Evolutionary conservation across 345 rosid species (phyloP).

Genomic region (Gossypium mustelinum): DNA sequence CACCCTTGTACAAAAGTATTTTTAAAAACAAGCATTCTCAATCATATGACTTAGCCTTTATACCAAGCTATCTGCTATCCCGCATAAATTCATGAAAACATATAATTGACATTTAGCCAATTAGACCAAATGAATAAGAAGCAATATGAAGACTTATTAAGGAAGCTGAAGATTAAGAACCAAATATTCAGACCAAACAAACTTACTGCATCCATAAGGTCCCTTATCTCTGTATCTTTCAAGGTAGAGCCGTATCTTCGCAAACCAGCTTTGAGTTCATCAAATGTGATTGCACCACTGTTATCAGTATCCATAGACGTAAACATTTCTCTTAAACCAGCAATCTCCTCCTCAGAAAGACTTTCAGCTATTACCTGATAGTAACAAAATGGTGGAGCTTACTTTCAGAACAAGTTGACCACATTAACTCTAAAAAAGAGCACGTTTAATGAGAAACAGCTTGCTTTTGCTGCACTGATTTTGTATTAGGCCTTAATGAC

Average conservation of each 20-base stretch:
- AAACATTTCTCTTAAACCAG: slow-evolving; percentile 97
- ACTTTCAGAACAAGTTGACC: neutral
- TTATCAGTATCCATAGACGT: slow-evolving; percentile 87
- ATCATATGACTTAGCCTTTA: neutral
- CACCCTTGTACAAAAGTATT: neutral
- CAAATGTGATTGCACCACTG: slow-evolving; percentile 97
- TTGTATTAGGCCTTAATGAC: neutral
- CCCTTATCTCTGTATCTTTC: slow-evolving; percentile 88
- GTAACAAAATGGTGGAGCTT: slow-evolving; percentile 17
- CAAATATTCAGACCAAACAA: slow-evolving; percentile 3
- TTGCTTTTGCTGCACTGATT: neutral
- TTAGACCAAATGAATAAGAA: neutral
- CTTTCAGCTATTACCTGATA: slow-evolving; percentile 94
- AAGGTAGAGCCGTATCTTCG: slow-evolving; percentile 94
- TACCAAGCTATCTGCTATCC: neutral
- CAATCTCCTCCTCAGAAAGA: slow-evolving; percentile 98
- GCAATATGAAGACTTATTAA: neutral
- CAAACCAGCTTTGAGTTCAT: slow-evolving; percentile 93
- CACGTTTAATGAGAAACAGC: neutral
- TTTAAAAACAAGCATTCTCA: neutral
- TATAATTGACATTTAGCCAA: neutral
- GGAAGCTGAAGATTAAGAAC: neutral
- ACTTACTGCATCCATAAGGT: slow-evolving; percentile 97
- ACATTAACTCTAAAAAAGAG: neutral
- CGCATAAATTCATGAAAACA: neutral